These are phyloP conservation scores for Colletotrichum destructivum DNA, from an alignment of 2,329 filamentous ascomycete genomes.

Conservation along the genomic window DNA sequence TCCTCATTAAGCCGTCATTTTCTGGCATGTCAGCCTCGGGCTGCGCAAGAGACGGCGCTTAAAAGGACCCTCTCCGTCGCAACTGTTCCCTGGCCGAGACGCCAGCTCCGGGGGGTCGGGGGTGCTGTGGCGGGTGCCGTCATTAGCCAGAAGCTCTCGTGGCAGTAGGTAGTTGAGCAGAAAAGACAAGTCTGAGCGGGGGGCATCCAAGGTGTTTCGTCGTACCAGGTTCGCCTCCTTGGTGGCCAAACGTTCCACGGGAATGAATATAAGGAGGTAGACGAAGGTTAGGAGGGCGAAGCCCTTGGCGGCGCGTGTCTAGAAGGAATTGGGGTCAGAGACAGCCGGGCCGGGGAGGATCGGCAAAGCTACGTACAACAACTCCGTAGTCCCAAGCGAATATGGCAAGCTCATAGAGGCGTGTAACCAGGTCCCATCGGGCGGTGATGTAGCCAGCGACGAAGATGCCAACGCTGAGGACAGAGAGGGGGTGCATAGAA, in stretches of 20 bases:
- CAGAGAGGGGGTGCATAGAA: conserved; percentile 97
- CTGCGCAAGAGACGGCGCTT: conserved; percentile 54
- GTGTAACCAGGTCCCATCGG: conserved; percentile 97
- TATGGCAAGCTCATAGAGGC: conserved; percentile 95
- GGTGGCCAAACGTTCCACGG: conserved; percentile 85
- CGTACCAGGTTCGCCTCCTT: conserved; percentile 86
- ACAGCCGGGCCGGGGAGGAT: conserved; percentile 1
- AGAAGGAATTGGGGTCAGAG: conserved; percentile 14
- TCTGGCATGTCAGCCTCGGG: conserved; percentile 72
- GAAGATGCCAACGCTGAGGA: conserved; percentile 97
- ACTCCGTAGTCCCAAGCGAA: conserved; percentile 99
- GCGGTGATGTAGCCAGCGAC: conserved; percentile 99
- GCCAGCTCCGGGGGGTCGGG: conserved; percentile 81
- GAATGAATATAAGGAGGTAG: conserved; percentile 88
- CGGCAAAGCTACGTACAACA: conserved; percentile 73
- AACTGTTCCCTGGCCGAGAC: conserved; percentile 97
- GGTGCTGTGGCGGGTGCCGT: conserved; percentile 73
- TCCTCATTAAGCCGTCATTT: conserved; percentile 92
- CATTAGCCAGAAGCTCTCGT: conserved; percentile 47
- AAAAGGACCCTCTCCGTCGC: conserved; percentile 94
- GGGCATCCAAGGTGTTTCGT: conserved; percentile 45
- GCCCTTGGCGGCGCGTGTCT: conserved; percentile 89
- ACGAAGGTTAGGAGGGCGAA: conserved; percentile 86
- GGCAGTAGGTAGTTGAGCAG: conserved; percentile 26
- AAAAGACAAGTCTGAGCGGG: conserved; percentile 32